A percentile compares a stretch with the other conserved stretches of the same genome.
Conservation (phyloP, 352 stramenopile species). For the Pythium graminicola region DNA sequence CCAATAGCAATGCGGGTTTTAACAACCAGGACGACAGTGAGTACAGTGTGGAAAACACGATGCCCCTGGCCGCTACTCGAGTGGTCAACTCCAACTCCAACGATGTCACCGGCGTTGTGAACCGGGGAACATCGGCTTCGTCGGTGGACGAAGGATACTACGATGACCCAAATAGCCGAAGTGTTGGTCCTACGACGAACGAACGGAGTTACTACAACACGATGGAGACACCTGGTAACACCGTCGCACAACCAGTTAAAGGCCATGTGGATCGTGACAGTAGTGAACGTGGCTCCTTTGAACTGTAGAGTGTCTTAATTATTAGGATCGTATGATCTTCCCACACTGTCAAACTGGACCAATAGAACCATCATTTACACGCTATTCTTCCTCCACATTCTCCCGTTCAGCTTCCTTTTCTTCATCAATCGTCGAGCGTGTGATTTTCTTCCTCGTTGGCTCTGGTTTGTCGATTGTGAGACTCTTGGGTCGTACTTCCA, state of each 20-base stretch:
- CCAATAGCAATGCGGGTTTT: constrained; percentile 5
- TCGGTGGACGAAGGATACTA: constrained; percentile 24
- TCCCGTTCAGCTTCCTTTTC: constrained; percentile 3
- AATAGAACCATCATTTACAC: not conserved
- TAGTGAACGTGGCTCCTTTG: constrained; percentile 47
- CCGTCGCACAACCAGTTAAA: constrained; percentile 18
- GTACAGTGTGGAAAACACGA: not conserved
- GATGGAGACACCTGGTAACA: constrained; percentile 34
- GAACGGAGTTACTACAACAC: constrained; percentile 45
- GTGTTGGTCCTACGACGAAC: constrained; percentile 9
- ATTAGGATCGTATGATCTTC: too few species aligned
- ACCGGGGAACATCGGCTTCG: constrained; percentile 19
- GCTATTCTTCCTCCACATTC: not conserved
- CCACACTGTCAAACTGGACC: not conserved
- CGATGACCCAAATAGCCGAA: constrained; percentile 24
- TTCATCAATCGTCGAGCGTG: not conserved
- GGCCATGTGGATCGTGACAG: constrained; percentile 27
- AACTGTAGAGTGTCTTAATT: constrained; percentile 41
- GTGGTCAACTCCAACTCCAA: constrained; percentile 12
- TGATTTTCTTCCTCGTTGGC: not conserved
- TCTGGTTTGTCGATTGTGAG: constrained; percentile 25
- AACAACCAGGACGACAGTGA: not conserved
- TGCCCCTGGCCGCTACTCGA: not conserved
- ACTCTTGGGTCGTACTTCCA: constrained; percentile 67
- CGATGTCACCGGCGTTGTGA: constrained; percentile 6